Evolutionary conservation across 1,284 basidiomycete genomes (phyloP).

Genomic region (Tylopilus orsonianus): DNA sequence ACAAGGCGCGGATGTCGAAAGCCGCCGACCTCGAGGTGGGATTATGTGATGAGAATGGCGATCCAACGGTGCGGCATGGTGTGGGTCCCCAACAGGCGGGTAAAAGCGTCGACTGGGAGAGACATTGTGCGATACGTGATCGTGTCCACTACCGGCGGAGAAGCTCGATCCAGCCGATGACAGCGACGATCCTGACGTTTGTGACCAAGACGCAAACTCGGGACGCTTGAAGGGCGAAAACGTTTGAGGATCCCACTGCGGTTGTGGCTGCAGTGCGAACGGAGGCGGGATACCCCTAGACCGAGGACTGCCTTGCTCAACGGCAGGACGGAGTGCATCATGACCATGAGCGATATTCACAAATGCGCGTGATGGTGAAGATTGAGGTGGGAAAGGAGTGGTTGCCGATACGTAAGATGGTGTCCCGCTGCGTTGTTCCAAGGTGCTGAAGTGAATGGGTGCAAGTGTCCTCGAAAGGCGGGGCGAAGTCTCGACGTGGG

Average conservation of each 20-base stretch:
- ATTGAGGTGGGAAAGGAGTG: slow-evolving; percentile 22
- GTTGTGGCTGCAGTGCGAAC: slow-evolving; percentile 62
- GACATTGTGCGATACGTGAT: slow-evolving; percentile 13
- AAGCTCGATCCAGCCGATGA: slow-evolving; percentile 17
- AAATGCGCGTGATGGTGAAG: slow-evolving; percentile 24
- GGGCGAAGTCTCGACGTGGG: slow-evolving; percentile 22
- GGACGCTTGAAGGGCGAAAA: slow-evolving; percentile 39
- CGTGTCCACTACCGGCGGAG: slow-evolving; percentile 15
- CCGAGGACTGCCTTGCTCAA: slow-evolving; percentile 9
- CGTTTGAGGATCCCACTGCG: slow-evolving; percentile 54
- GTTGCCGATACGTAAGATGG: slow-evolving; percentile 21
- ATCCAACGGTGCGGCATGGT: slow-evolving; percentile 8
- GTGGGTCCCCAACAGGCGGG: slow-evolving; percentile 16
- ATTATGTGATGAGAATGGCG: slow-evolving; percentile 19
- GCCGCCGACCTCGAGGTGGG: slow-evolving; percentile 11
- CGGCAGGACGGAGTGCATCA: slow-evolving; percentile 1
- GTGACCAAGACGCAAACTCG: slow-evolving; percentile 40
- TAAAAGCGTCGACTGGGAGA: slow-evolving; percentile 16
- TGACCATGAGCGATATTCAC: slow-evolving; percentile 20
- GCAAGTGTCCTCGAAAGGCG: slow-evolving; percentile 30
- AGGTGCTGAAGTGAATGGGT: slow-evolving; percentile 23
- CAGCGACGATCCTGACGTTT: slow-evolving; percentile 22
- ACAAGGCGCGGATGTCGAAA: slow-evolving; percentile 14
- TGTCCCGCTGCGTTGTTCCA: slow-evolving; percentile 15
- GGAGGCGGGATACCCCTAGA: slow-evolving; percentile 50